phyloP scores from a whole-genome alignment of 805 yeast genomes.

The Yarrowia sp. region DNA sequence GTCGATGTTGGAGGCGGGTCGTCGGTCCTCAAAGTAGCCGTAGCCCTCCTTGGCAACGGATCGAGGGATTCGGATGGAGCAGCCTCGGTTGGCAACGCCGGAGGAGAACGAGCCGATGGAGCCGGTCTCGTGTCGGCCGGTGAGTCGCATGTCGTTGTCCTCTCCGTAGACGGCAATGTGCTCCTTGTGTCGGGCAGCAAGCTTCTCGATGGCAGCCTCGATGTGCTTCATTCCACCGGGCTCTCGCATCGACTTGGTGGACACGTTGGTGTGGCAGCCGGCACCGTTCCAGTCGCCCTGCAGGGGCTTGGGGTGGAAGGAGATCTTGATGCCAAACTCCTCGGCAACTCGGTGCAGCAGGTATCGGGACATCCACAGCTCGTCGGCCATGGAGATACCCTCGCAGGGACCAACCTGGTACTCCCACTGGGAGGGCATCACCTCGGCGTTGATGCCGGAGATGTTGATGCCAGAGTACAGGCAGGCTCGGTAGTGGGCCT shows the following conservation, averaged over 20 bases:
- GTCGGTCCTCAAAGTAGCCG: constrained; percentile 99
- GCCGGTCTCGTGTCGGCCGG: constrained; percentile 99
- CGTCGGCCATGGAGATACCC: constrained; percentile 96
- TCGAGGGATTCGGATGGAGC: constrained; percentile 97
- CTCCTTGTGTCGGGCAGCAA: constrained; percentile 94
- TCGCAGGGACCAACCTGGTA: constrained; percentile 98
- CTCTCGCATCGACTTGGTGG: constrained; percentile 84
- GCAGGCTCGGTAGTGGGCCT: constrained; percentile 99
- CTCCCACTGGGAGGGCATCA: constrained; percentile 99
- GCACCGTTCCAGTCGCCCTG: constrained; percentile 99
- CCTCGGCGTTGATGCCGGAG: constrained; percentile 98
- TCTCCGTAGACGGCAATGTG: constrained; percentile 93
- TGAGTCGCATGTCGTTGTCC: constrained; percentile 92
- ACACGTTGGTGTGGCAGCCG: constrained; percentile 99
- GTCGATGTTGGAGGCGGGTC: constrained; percentile 99
- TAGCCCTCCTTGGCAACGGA: constrained; percentile 96
- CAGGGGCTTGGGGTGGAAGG: constrained; percentile 98
- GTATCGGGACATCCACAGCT: constrained; percentile 94
- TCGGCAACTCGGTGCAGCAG: constrained; percentile 92
- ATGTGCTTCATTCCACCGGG: constrained; percentile 96
- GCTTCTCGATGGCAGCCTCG: constrained; percentile 87
- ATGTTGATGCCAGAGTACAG: constrained; percentile 85
- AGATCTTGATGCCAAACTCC: constrained; percentile 97
- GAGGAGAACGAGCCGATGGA: constrained; percentile 84
- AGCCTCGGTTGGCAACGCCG: constrained; percentile 99